Base-by-base conservation (phyloP, 805 yeast genomes). In the Candida fluviatilis region DNA sequence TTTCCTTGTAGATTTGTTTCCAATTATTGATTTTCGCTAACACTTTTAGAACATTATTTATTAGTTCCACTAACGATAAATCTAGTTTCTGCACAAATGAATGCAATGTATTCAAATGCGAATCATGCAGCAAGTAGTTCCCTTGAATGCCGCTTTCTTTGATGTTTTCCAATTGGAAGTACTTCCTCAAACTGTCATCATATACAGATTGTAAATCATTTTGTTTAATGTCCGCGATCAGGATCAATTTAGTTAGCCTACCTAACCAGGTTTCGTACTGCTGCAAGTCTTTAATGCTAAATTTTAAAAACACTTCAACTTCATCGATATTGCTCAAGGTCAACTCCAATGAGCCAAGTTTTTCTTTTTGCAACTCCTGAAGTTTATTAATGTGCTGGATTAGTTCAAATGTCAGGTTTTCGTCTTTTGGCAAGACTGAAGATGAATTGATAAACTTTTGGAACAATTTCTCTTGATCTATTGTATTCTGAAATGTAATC, bases 301-400 rank as follows among this genome's bases (percentile, higher is more conserved):
- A 77, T 26, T 62, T 64, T 21, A 78, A 45, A 45, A 79, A 79
- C 24, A 65, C 64, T 34, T 67, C 72, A 38, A 74, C 71, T 36
- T 67, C 80, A 11, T 47, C 48, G 5, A 66, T 51, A 34, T 62
- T 54, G 11, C 36, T 35, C 4, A 36, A 37, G 1, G 55, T 44
- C 33, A 58, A 37, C 41, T 40, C 48, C 12, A 62, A 49, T 38
- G 63, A 54, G 31, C 65, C 58, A 40, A 47, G 40, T 41, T 48
- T 37, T 46, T 33, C 27, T 46, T 48, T 46, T 37, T 48, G 35
- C 35, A 36, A 34, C 42, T 58, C 59, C 32, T 50, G 54, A 17
- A 38, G 36, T 12, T 43, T 43, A 18, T 39, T 51, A 14, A 57
- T 46, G 12, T 48, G 45, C 17, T 63, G 54, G 21, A 63, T 55